These are phyloP conservation scores for Dictyostelium firmibasis DNA, from an alignment of 78 protist genomes.

Conservation along the genomic window DNA sequence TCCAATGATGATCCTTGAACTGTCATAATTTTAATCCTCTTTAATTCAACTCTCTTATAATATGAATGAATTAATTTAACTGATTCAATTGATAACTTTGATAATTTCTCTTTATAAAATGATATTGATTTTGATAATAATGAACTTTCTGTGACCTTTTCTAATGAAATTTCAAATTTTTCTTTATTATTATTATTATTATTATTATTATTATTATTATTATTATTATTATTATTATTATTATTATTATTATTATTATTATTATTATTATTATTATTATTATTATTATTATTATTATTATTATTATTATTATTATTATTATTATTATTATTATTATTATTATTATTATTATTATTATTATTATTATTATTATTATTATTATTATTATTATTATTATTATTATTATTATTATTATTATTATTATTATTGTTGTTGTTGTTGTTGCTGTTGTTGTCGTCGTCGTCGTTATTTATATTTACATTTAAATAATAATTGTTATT, in stretches of 20 bases:
- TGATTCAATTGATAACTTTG: conserved; percentile 21
- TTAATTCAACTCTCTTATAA: conserved; percentile 9
- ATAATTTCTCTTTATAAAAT: conserved; percentile 5
- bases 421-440: too few species aligned
- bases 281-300: neutral
- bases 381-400: too few species aligned
- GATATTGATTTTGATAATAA: conserved; percentile 54
- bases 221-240: neutral
- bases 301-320: too few species aligned
- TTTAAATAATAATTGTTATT: conserved; percentile 11
- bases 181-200: neutral
- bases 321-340: too few species aligned
- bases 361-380: too few species aligned
- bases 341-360: too few species aligned
- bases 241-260: neutral
- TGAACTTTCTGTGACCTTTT: conserved; percentile 13
- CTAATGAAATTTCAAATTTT: neutral
- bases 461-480: neutral
- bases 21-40: neutral
- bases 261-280: neutral
- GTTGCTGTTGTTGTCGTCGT: too few species aligned
- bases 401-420: too few species aligned
- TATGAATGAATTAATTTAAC: neutral
- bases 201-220: neutral
- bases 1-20: conserved; percentile 4